Evolutionary conservation across 441 rosid species (phyloP).

Genomic region (Iberis amara): DNA sequence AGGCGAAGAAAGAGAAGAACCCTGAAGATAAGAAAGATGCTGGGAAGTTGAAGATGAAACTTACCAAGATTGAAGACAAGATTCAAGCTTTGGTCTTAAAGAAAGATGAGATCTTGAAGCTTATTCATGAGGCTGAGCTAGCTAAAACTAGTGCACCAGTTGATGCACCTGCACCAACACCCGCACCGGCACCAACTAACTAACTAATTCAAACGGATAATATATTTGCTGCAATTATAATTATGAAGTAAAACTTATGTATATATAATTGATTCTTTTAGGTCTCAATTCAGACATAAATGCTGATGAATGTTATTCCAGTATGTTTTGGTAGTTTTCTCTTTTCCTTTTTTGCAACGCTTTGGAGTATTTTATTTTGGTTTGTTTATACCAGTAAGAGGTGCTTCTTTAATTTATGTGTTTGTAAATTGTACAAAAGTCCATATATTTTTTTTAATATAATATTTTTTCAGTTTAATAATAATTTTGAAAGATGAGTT

Average conservation of each 20-base stretch:
- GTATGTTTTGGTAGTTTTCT: neutral
- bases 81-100: constrained; percentile 47
- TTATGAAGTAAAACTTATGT: neutral
- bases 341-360: no score
- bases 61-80: constrained; percentile 55
- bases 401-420: no score
- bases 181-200: constrained; percentile 24
- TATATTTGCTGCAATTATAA: no score
- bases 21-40: constrained; percentile 68
- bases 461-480: no score
- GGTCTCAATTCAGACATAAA: neutral
- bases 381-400: no score
- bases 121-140: constrained; percentile 38
- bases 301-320: neutral
- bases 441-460: no score
- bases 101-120: constrained; percentile 51
- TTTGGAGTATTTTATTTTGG: no score
- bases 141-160: constrained; percentile 2
- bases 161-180: constrained; percentile 27
- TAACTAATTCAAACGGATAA: neutral
- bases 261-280: neutral
- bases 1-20: constrained; percentile 56
- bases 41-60: constrained; percentile 50
- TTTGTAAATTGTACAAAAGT: no score
- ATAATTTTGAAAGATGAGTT: no score